phyloP scores from a whole-genome alignment of 2,329 filamentous ascomycete genomes.

The Verticillium tricorpus region DNA sequence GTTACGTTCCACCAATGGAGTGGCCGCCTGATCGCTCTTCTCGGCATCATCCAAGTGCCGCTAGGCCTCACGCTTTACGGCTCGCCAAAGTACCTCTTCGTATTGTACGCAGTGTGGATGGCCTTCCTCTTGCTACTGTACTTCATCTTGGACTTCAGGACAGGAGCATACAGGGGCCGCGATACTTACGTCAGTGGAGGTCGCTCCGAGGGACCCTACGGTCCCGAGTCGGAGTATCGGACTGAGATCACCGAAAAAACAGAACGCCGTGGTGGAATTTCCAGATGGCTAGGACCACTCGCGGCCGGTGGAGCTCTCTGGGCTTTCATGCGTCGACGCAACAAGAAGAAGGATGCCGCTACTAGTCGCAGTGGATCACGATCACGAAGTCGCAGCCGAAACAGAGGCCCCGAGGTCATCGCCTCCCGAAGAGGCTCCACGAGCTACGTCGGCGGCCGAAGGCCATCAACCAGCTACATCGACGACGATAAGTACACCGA shows the following conservation, averaged over 20 bases:
- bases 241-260: slow-evolving; percentile 27
- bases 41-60: slow-evolving; percentile 84
- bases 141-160: slow-evolving; percentile 72
- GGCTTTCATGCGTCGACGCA: slow-evolving; percentile 39
- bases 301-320: slow-evolving; percentile 46
- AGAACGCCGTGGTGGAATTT: slow-evolving; percentile 21
- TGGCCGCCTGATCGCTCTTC: slow-evolving; percentile 69
- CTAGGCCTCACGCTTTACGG: slow-evolving; percentile 89
- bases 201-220: slow-evolving; percentile 45
- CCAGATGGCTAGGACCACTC: slow-evolving; percentile 47
- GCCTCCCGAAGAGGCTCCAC: slow-evolving; percentile 48
- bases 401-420: slow-evolving; percentile 42
- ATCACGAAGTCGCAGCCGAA: slow-evolving; percentile 29
- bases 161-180: slow-evolving; percentile 49
- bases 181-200: slow-evolving; percentile 54
- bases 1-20: slow-evolving; percentile 81
- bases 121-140: slow-evolving; percentile 68
- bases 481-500: slow-evolving; percentile 63
- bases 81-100: slow-evolving; percentile 78
- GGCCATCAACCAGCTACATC: slow-evolving; percentile 39
- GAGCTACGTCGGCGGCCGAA: slow-evolving; percentile 49
- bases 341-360: slow-evolving; percentile 31
- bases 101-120: slow-evolving; percentile 79
- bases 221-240: slow-evolving; percentile 35
- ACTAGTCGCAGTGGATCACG: slow-evolving; percentile 33